These are phyloP conservation scores for Mycena haematopus DNA, from an alignment of 768 basidiomycete genomes.

Conservation along the genomic window DNA sequence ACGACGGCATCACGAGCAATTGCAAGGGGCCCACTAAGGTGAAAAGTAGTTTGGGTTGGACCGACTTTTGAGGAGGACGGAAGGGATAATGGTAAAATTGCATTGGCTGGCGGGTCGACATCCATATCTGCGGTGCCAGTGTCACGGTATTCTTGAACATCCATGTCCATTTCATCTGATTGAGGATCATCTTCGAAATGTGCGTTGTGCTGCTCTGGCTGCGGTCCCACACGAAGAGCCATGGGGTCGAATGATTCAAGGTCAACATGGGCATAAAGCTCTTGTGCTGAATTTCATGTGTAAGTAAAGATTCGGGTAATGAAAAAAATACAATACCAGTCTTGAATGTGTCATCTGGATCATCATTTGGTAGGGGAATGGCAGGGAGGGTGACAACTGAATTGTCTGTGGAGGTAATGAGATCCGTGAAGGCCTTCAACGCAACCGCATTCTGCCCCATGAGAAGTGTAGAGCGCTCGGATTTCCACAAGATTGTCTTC, in stretches of 20 bases:
- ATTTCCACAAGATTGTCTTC: neutral
- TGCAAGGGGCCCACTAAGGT: neutral
- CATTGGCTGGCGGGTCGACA: neutral
- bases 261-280: neutral
- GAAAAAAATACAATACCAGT: neutral
- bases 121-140: neutral
- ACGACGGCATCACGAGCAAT: neutral
- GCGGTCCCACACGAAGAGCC: neutral
- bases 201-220: neutral
- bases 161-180: neutral
- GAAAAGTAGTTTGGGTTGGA: neutral
- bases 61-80: neutral
- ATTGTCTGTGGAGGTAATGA: neutral
- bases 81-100: neutral
- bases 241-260: neutral
- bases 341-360: neutral
- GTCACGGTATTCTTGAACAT: neutral
- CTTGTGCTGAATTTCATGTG: neutral
- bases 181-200: neutral
- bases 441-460: neutral
- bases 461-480: neutral
- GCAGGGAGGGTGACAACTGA: neutral
- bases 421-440: neutral
- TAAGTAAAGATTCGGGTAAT: neutral
- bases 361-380: neutral